A percentile compares a stretch with the other conserved stretches of the same genome.
Evolutionary conservation across 495 filamentous ascomycete genomes (phyloP).

Genomic region (Cercophora newfieldiana): DNA sequence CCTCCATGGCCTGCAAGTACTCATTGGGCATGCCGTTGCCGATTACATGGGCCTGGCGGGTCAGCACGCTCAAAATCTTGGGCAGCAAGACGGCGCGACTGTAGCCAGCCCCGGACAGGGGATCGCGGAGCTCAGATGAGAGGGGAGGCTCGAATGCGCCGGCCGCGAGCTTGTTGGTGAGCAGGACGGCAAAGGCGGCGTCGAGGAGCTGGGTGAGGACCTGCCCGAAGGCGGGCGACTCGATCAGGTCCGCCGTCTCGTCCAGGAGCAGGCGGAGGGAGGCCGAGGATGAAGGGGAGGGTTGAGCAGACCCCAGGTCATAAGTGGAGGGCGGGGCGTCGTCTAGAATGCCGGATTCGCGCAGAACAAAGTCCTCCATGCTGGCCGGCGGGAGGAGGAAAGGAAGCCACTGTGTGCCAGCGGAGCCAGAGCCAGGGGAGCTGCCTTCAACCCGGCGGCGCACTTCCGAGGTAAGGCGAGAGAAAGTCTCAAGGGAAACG

Average conservation of each 20-base stretch:
- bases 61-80: slow-evolving; percentile 81
- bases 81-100: slow-evolving; percentile 76
- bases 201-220: slow-evolving; percentile 86
- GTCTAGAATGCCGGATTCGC: slow-evolving; percentile 74
- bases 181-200: slow-evolving; percentile 75
- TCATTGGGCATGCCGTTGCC: slow-evolving; percentile 84
- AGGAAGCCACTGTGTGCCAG: slow-evolving; percentile 69
- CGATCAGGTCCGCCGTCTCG: slow-evolving; percentile 92
- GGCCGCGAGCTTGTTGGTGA: slow-evolving; percentile 74
- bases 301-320: slow-evolving; percentile 22
- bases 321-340: slow-evolving; percentile 37
- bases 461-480: slow-evolving; percentile 73
- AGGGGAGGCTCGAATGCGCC: slow-evolving; percentile 70
- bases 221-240: slow-evolving; percentile 83
- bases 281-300: slow-evolving; percentile 40
- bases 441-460: slow-evolving; percentile 81
- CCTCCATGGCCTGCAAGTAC: slow-evolving; percentile 81
- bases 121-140: slow-evolving; percentile 46
- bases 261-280: slow-evolving; percentile 84
- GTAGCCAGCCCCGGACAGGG: slow-evolving; percentile 30
- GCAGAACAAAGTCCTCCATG: slow-evolving; percentile 78
- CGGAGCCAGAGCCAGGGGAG: slow-evolving; percentile 61
- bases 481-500: slow-evolving; percentile 73
- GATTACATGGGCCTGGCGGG: slow-evolving; percentile 84
- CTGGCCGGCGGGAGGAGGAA: slow-evolving; percentile 78